Conservation (phyloP, 2,329 filamentous ascomycete species). For the Pezicula rhizophila region DNA sequence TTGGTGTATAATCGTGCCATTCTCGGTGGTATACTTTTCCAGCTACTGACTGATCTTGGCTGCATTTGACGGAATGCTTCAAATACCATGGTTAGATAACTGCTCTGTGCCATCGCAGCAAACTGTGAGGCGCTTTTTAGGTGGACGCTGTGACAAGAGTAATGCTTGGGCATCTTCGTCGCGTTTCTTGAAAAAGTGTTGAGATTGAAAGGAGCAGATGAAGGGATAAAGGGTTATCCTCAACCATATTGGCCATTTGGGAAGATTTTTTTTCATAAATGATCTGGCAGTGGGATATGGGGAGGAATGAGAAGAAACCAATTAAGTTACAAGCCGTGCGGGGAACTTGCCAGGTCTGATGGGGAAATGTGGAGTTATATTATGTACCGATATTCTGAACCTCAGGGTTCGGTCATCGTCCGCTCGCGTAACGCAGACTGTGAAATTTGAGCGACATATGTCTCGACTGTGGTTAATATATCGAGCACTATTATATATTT, state of each 20-base stretch:
- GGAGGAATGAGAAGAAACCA: no score
- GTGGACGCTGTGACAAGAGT: not conserved
- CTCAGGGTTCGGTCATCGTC: no score
- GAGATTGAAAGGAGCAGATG: not conserved
- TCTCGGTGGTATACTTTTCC: not conserved
- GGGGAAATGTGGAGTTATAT: no score
- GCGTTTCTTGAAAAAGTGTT: not conserved
- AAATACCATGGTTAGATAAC: slow-evolving; percentile 3
- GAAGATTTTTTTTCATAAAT: no score
- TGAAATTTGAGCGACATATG: no score
- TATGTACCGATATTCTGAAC: no score
- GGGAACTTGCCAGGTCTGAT: no score
- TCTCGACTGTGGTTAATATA: no score
- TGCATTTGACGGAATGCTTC: slow-evolving; percentile 4
- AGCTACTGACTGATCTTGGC: slow-evolving; percentile 4
- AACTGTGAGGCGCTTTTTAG: slow-evolving; percentile 6
- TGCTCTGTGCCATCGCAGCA: slow-evolving; percentile 7
- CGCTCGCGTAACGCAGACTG: no score
- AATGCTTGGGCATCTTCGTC: not conserved
- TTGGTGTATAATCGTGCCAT: slow-evolving; percentile 3
- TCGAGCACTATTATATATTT: no score
- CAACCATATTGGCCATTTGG: not conserved
- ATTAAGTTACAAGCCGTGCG: no score
- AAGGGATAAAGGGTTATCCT: not conserved
- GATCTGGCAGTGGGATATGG: no score